phyloP scores from a whole-genome alignment of 345 rosid genomes.

The Brassica cretica region DNA sequence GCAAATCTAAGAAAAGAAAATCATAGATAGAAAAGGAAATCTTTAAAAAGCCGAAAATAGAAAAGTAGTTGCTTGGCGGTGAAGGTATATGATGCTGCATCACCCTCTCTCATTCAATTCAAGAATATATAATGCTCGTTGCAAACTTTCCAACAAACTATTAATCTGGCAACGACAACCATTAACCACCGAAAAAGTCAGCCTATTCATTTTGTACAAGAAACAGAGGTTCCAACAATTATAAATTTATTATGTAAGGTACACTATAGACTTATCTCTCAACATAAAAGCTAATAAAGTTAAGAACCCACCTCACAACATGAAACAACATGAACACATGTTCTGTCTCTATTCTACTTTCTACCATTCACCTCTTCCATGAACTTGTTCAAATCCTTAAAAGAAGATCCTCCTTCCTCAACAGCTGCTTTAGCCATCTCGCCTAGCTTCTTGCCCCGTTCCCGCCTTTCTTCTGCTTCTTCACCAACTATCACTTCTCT shows the following conservation, averaged over 20 bases:
- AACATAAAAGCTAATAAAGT: constrained; percentile 12
- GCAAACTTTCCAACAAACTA: too few species aligned
- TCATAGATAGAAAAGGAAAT: too few species aligned
- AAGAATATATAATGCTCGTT: too few species aligned
- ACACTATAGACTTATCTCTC: neutral
- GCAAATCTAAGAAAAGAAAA: too few species aligned
- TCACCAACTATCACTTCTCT: constrained; percentile 41
- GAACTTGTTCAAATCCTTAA: constrained; percentile 33
- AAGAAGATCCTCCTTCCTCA: constrained; percentile 44
- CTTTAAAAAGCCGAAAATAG: too few species aligned
- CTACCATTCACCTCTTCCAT: constrained; percentile 27
- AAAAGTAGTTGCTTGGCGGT: too few species aligned
- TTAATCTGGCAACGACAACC: too few species aligned
- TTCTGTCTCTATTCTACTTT: constrained; percentile 4
- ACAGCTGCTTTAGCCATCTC: constrained; percentile 38
- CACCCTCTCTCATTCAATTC: too few species aligned
- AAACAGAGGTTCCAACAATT: too few species aligned
- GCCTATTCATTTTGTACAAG: too few species aligned
- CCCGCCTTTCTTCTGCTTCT: constrained; percentile 36
- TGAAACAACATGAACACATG: neutral
- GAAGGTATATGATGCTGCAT: too few species aligned
- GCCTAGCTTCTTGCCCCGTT: constrained; percentile 25
- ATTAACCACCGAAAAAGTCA: too few species aligned
- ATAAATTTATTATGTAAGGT: neutral
- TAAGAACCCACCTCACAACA: constrained; percentile 19